Evolutionary conservation across 805 yeast species (phyloP).

Genomic region (Candida sanyiensis): DNA sequence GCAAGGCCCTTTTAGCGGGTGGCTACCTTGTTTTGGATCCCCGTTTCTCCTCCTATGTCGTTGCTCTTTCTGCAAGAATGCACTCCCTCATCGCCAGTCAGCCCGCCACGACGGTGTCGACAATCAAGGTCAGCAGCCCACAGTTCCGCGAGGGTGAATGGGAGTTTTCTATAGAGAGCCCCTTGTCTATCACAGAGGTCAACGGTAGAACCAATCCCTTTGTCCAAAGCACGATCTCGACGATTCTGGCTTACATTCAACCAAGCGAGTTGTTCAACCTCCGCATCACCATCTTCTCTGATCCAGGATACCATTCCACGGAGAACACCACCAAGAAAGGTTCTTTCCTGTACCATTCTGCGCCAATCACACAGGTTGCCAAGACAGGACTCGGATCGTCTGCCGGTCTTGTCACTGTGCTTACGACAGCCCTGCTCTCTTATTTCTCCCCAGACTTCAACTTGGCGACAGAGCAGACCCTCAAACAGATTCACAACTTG

Average conservation of each 20-base stretch:
- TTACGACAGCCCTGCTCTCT: constrained; percentile 63
- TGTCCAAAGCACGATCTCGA: constrained; percentile 54
- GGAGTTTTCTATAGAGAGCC: constrained; percentile 39
- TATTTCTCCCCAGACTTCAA: constrained; percentile 35
- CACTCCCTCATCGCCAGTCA: constrained; percentile 51
- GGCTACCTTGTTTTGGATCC: constrained; percentile 90
- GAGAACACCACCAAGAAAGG: constrained; percentile 38
- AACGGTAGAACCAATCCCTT: constrained; percentile 59
- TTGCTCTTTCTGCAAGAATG: constrained; percentile 87
- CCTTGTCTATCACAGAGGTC: constrained; percentile 24
- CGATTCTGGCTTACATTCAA: constrained; percentile 47
- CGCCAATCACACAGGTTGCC: constrained; percentile 63
- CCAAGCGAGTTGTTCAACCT: constrained; percentile 23
- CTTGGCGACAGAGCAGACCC: constrained; percentile 19
- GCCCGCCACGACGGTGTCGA: neutral
- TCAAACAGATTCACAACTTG: constrained; percentile 61
- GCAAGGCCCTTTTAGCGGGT: constrained; percentile 90
- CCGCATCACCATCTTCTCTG: constrained; percentile 66
- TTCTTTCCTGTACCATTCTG: constrained; percentile 53
- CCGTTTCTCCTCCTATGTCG: constrained; percentile 65
- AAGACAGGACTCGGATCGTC: constrained; percentile 96
- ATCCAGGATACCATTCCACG: constrained; percentile 85
- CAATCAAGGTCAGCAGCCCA: constrained; percentile 56
- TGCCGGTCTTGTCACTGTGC: constrained; percentile 83
- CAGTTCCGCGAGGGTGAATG: constrained; percentile 72